Conservation (phyloP, 2,329 filamentous ascomycete genomes). For the Trichoderma endophyticum region DNA sequence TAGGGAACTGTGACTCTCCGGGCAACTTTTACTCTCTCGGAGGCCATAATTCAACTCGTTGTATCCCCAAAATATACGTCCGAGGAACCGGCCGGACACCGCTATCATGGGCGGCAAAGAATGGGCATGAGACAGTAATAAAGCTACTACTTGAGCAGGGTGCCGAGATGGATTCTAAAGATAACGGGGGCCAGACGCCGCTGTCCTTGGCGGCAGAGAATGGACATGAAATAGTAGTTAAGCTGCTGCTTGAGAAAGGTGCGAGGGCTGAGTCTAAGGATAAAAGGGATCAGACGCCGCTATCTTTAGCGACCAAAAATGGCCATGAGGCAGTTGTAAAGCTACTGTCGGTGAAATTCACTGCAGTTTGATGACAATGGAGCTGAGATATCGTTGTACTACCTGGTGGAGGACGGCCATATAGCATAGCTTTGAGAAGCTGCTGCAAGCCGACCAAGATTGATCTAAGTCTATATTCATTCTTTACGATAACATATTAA, state of each 20-base stretch:
- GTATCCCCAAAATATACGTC: not conserved
- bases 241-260: not conserved
- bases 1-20: too few species aligned
- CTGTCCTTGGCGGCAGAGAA: not conserved
- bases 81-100: not conserved
- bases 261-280: not conserved
- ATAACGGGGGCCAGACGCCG: not conserved
- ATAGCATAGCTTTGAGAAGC: not conserved
- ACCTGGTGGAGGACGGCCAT: not conserved
- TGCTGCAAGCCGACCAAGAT: not conserved
- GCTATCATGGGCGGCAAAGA: not conserved
- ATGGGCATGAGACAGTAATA: not conserved
- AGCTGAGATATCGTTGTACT: rapidly evolving
- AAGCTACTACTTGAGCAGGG: not conserved
- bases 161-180: not conserved
- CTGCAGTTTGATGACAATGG: not conserved
- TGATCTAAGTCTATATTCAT: not conserved
- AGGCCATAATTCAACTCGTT: not conserved
- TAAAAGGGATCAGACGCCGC: not conserved
- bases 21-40: not conserved
- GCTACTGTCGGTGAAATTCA: not conserved
- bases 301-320: not conserved
- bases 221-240: not conserved
- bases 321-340: not conserved
- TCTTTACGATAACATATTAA: too few species aligned